A percentile compares a stretch with the other conserved stretches of the same genome.
Evolutionary conservation across 2,329 filamentous ascomycete genomes (phyloP).

Genomic region (Penicillium brasilianum): DNA sequence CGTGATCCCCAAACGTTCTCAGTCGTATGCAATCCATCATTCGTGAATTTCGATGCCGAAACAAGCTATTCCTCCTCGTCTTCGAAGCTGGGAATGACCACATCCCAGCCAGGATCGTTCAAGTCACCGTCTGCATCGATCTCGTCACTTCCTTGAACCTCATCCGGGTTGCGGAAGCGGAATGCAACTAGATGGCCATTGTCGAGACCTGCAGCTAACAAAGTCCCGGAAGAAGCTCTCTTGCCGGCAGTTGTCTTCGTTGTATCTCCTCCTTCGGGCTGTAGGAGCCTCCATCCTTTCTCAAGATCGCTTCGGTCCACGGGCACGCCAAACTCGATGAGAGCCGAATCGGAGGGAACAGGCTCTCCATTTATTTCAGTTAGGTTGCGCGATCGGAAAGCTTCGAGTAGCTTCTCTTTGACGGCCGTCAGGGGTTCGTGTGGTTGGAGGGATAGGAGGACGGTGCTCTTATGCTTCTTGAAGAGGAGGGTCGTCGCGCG

Average conservation of each 20-base stretch:
- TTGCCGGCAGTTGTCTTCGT: slow-evolving; percentile 31
- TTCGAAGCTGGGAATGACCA: slow-evolving; percentile 41
- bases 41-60: not conserved
- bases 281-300: slow-evolving; percentile 56
- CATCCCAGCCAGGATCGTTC: slow-evolving; percentile 45
- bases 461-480: slow-evolving; percentile 73
- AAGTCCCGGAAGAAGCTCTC: slow-evolving; percentile 23
- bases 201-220: slow-evolving; percentile 36
- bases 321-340: slow-evolving; percentile 55
- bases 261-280: slow-evolving; percentile 36
- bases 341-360: slow-evolving; percentile 45
- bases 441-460: slow-evolving; percentile 69
- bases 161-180: slow-evolving; percentile 37
- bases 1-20: not conserved
- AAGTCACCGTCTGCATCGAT: slow-evolving; percentile 33
- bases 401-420: slow-evolving; percentile 62
- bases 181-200: slow-evolving; percentile 43
- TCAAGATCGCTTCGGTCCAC: slow-evolving; percentile 54
- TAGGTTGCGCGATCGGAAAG: slow-evolving; percentile 56
- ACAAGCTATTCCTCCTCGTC: slow-evolving; percentile 38
- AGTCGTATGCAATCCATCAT: slow-evolving; percentile 2
- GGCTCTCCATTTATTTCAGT: slow-evolving; percentile 45
- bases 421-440: slow-evolving; percentile 62
- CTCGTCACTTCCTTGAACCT: slow-evolving; percentile 25
- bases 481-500: slow-evolving; percentile 70